Evolutionary conservation across 225 moss, liverwort and hornwort species (phyloP).

Genomic region (Bryum argenteum): DNA sequence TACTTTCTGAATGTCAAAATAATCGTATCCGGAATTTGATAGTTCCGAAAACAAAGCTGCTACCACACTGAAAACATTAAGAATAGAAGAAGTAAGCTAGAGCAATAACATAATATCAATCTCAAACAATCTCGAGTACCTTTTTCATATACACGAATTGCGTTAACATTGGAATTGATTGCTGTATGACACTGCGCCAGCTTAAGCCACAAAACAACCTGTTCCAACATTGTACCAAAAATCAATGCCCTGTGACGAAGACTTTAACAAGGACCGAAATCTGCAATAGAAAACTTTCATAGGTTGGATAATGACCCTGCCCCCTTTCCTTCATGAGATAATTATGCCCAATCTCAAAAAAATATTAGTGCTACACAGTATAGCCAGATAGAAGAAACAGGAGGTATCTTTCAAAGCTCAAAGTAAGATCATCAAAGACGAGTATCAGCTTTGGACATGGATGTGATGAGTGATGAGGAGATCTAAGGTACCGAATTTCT

Average conservation of each 20-base stretch:
- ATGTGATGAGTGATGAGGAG: slow-evolving; percentile 13
- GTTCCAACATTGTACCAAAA: slow-evolving; percentile 30
- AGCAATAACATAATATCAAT: slow-evolving; percentile 5
- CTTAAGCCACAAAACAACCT: slow-evolving; percentile 80
- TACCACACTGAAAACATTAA: neutral
- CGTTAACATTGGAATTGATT: slow-evolving; percentile 51
- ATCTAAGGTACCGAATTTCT: neutral
- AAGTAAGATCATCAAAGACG: neutral
- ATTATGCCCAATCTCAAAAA: slow-evolving; percentile 3
- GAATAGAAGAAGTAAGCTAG: slow-evolving; percentile 1
- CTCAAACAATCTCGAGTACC: slow-evolving; percentile 38
- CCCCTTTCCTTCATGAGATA: slow-evolving; percentile 14
- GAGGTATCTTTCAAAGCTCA: slow-evolving; percentile 4
- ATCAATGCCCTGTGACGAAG: slow-evolving; percentile 16
- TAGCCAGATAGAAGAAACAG: slow-evolving; percentile 2
- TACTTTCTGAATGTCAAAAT: neutral
- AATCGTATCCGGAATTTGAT: slow-evolving; percentile 4
- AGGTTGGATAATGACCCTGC: neutral
- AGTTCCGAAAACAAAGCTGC: neutral
- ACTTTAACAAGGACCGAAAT: slow-evolving; percentile 14
- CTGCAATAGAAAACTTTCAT: slow-evolving; percentile 16
- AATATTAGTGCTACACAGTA: neutral
- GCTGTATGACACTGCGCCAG: slow-evolving; percentile 81
- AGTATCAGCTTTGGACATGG: slow-evolving; percentile 10
- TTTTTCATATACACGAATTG: slow-evolving; percentile 75